Base-by-base conservation (phyloP, 2,329 filamentous ascomycete genomes). In the Colletotrichum liaoningense region DNA sequence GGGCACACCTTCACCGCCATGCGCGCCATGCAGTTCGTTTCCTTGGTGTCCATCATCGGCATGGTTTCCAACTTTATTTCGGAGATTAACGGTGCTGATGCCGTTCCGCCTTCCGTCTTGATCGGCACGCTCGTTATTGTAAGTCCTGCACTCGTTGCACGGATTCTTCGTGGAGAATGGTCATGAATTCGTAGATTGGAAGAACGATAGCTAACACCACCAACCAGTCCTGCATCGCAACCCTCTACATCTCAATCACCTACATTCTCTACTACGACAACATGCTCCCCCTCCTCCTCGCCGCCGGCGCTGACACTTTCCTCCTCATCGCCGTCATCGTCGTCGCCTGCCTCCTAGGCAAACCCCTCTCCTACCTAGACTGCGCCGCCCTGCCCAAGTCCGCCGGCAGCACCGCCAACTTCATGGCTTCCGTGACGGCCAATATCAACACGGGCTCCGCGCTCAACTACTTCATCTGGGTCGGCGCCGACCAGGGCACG, bases 41-140 rank as follows among this genome's bases (percentile, higher is more conserved):
- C 90, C 30, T 92, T 98, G 79, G 87, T 97, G 71, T 87, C 92
- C 72, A 91, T 97, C 76, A 93, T 97, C 76, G 94, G 95, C 58
- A 90, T 98, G 81, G 91, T 91, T 0, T 90, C 93, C 79, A 95
- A 95, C 83, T 97, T 98, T 83, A 92, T 97, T 78, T 88, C 91
- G 28, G 88, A 94, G 77, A 95, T 97, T 80, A 90, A 94, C 57
- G 85, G 87, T 56, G 89, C 87, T 26, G 88, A 92, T 75, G 89
- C 92, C 68, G 87, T 89, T 35, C 91, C 93, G 0, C 94, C 95
- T 0, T 86, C 90, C 64, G 91, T 95, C 59, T 87, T 98, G 26
- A 89, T 97, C 35, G 94, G 92, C 35, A 95, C 94, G 3, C 88
- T 98, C 75, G 90, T 90, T 74, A 90, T 97, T 76, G 95, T 97